phyloP scores from a whole-genome alignment of 768 basidiomycete genomes.

The Tephrocybe rancida region DNA sequence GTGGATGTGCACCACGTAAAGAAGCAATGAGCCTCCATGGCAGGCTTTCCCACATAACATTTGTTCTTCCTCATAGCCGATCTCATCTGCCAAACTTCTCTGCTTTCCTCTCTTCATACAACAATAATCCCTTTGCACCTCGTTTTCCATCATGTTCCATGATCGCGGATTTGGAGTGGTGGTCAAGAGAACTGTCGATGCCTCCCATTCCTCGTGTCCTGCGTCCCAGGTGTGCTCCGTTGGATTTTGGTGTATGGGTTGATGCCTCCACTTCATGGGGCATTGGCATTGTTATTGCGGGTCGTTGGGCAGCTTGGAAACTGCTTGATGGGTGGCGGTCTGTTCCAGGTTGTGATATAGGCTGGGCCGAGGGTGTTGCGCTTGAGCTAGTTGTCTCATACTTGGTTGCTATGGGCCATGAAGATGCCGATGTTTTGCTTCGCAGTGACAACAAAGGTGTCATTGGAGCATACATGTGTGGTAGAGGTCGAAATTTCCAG shows the following conservation, averaged over 20 bases:
- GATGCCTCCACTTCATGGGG: constrained; percentile 43
- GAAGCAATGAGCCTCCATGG: too few relatives aligned
- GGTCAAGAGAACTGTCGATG: constrained; percentile 17
- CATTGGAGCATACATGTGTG: constrained; percentile 33
- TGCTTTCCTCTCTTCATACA: constrained; percentile 24
- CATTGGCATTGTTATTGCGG: constrained; percentile 32
- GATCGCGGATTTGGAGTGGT: constrained; percentile 33
- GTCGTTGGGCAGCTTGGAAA: constrained; percentile 30
- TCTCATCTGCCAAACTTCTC: constrained; percentile 21
- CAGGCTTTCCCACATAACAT: too few relatives aligned
- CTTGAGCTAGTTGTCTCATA: neutral
- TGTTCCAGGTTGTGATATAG: constrained; percentile 20
- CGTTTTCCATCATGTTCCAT: constrained; percentile 23
- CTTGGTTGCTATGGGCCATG: neutral
- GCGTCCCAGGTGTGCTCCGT: neutral
- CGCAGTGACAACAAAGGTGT: constrained; percentile 36
- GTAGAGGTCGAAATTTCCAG: constrained; percentile 20
- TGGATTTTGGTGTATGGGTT: constrained; percentile 27
- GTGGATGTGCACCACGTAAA: too few relatives aligned
- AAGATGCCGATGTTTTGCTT: constrained; percentile 16
- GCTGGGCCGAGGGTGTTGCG: constrained; percentile 30
- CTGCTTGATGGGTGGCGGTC: constrained; percentile 18
- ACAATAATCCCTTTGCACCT: constrained; percentile 13
- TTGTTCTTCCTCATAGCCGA: too few relatives aligned
- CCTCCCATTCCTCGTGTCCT: constrained; percentile 16